Conservation (phyloP, 176 grass and related monocot species). For the Zizania latifolia region DNA sequence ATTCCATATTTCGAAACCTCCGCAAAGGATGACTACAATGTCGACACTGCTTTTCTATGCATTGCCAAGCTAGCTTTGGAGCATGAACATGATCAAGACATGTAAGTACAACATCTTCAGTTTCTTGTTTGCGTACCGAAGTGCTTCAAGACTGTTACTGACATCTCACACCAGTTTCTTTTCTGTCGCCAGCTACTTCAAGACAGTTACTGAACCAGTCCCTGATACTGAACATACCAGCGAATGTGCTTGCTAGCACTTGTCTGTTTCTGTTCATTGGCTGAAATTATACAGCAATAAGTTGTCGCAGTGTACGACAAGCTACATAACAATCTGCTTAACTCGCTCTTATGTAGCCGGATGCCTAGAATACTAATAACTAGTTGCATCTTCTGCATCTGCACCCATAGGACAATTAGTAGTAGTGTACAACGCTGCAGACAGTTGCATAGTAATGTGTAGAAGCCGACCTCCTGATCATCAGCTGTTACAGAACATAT, state of each 20-base stretch:
- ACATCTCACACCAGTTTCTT: background rate
- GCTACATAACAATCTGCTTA: background rate
- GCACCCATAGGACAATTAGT: too few species aligned
- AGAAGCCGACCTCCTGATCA: background rate
- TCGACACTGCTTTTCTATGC: conserved; percentile 77
- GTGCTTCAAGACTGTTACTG: background rate
- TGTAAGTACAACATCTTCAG: conserved; percentile 47
- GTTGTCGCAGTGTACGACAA: conserved; percentile 13
- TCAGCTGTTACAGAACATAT: background rate
- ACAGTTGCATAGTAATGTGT: background rate
- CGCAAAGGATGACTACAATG: conserved; percentile 85
- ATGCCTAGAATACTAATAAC: too few species aligned
- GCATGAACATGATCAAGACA: conserved; percentile 77
- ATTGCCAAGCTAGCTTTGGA: conserved; percentile 78
- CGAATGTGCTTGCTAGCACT: conserved; percentile 74
- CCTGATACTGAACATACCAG: conserved; percentile 44
- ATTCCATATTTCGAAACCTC: conserved; percentile 94
- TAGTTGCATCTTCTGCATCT: too few species aligned
- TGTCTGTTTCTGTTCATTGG: background rate
- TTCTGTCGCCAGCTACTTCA: conserved; percentile 57
- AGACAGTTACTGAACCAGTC: conserved; percentile 53
- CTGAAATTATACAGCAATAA: background rate
- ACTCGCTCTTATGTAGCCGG: conserved; percentile 1
- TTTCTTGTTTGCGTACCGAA: background rate
- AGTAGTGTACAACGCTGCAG: background rate